A percentile compares a stretch with the other conserved stretches of the same genome.
phyloP scores from a whole-genome alignment of 2,329 filamentous ascomycete genomes.

The Pyrenochaeta sp. region DNA sequence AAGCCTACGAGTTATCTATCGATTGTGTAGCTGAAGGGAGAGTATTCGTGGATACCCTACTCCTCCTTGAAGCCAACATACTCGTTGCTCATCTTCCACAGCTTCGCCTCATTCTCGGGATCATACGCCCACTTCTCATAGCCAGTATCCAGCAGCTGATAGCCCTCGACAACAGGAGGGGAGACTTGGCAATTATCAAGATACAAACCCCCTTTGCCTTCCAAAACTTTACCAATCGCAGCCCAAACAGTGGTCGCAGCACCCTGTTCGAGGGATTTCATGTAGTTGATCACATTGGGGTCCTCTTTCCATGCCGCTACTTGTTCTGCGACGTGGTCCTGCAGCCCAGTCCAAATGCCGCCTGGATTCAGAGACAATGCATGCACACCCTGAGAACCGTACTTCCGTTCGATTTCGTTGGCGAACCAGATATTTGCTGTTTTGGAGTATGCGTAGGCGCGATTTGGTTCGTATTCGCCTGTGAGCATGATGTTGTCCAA shows the following conservation, averaged over 20 bases:
- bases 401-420: conserved; percentile 61
- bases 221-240: conserved; percentile 44
- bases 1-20: background rate
- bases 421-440: conserved; percentile 62
- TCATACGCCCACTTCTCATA: conserved; percentile 37
- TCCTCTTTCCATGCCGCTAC: conserved; percentile 6
- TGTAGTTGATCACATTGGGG: conserved; percentile 17
- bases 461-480: conserved; percentile 50
- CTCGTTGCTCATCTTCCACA: conserved; percentile 50
- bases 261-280: conserved; percentile 50
- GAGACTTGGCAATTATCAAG: conserved; percentile 39
- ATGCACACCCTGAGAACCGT: conserved; percentile 55
- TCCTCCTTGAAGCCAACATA: conserved; percentile 59
- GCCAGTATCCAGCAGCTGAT: conserved; percentile 9
- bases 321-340: conserved; percentile 5
- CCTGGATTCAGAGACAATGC: conserved; percentile 59
- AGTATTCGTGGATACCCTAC: conserved; percentile 33
- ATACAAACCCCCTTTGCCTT: conserved; percentile 48
- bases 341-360: conserved; percentile 42
- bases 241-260: conserved; percentile 51
- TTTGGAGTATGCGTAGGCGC: conserved; percentile 61
- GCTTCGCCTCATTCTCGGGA: conserved; percentile 34
- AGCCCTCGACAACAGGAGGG: conserved; percentile 8
- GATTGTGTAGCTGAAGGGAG: too few species aligned
- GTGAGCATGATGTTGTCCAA: conserved; percentile 52